phyloP scores from a whole-genome alignment of 306 rosid genomes.

The Morella rubra region DNA sequence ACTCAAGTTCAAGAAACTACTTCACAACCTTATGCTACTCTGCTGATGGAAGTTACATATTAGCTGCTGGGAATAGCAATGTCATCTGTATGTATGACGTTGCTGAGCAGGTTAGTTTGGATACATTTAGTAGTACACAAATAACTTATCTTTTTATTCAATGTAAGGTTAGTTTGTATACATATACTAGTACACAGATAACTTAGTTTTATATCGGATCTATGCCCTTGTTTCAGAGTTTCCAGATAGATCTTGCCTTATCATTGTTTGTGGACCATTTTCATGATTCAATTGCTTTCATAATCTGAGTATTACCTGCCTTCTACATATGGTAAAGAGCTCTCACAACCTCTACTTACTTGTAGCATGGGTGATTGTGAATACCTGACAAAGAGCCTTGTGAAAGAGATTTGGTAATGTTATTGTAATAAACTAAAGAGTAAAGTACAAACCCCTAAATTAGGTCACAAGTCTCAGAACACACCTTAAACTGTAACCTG shows the following conservation, averaged over 20 bases:
- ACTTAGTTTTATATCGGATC: not conserved
- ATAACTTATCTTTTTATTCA: not conserved
- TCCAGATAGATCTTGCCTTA: not conserved
- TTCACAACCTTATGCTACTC: constrained; percentile 88
- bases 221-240: not conserved
- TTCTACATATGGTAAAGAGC: not conserved
- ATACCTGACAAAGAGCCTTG: not conserved
- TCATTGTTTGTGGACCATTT: not conserved
- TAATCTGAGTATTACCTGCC: not conserved
- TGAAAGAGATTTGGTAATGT: not conserved
- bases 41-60: constrained; percentile 91
- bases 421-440: too few species aligned
- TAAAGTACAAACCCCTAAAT: too few species aligned
- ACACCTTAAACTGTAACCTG: too few species aligned
- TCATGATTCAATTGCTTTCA: not conserved
- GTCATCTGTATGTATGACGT: constrained; percentile 94
- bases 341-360: not conserved
- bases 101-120: constrained; percentile 78
- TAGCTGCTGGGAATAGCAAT: constrained; percentile 92
- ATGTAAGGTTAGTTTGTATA: constrained; percentile 54
- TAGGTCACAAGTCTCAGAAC: too few species aligned
- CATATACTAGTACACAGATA: not conserved
- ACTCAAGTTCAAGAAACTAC: constrained; percentile 78
- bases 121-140: not conserved
- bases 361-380: not conserved